Percentiles rank a stretch among this genome's conserved stretches.
phyloP scores from a whole-genome alignment of 2,329 filamentous ascomycete genomes.

The Trichoderma sp. region DNA sequence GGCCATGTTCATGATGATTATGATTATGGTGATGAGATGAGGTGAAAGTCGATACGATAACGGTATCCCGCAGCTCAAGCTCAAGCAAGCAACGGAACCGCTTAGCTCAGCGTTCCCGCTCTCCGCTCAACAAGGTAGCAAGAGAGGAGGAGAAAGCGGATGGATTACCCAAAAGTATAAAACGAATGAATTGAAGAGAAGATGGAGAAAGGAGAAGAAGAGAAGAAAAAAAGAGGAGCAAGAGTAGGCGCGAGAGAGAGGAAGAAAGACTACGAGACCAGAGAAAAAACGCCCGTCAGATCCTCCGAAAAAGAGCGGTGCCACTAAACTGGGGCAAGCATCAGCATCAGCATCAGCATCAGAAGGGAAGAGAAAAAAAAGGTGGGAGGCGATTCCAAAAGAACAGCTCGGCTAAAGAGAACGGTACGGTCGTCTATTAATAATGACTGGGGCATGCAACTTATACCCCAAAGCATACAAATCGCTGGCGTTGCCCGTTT shows the following conservation, averaged over 20 bases:
- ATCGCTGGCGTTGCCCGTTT: not conserved
- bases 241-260: not conserved
- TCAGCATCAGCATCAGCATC: not conserved
- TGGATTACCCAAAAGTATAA: not conserved
- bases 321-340: constrained; percentile 6
- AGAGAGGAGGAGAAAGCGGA: not conserved
- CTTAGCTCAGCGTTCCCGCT: constrained; percentile 3
- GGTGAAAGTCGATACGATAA: not conserved
- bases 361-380: not conserved
- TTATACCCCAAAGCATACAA: constrained; percentile 1
- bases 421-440: not conserved
- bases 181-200: not conserved
- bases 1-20: not conserved
- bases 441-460: not conserved
- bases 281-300: not conserved
- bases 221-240: no score
- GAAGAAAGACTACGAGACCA: not conserved
- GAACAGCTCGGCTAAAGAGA: not conserved
- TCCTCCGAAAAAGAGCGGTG: not conserved
- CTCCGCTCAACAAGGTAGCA: not conserved
- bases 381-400: not conserved
- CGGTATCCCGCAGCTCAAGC: not conserved
- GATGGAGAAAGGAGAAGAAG: not conserved
- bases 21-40: not conserved
- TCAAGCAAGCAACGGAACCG: not conserved